Evolutionary conservation across 2,329 filamentous ascomycete species (phyloP), one percentile per base, ranked within the genome.

Genomic region (Monilinia vaccinii-corymbosi): DNA sequence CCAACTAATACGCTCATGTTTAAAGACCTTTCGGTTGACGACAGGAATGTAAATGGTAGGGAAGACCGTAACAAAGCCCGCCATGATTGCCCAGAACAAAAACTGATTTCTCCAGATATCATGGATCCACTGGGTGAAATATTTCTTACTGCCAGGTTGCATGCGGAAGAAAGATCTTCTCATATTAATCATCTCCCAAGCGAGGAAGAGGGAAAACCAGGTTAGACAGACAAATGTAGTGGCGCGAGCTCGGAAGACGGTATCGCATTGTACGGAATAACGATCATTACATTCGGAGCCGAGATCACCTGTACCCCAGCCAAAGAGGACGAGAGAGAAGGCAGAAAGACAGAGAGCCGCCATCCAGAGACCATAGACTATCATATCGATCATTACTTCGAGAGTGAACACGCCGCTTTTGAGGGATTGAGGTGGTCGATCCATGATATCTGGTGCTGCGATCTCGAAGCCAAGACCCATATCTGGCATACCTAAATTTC

Each of bases 401-500:
- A 80, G 80, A 16, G 88, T 91, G 73, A 94, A 94, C 52, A 93
- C 85, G 64, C 88, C 88, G 62, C 76, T 74, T 73, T 82, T 81
- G 60, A 69, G 67, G 73, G 86, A 81, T 64, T 93, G 89, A 0
- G 91, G 91, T 9, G 89, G 89, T 56, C 90, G 86, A 21, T 60
- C 77, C 82, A 96, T 90, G 63, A 96, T 86, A 70, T 93, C 88
- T 2, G 82, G 80, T 0, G 86, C 83, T 0, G 89, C 89, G 48
- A 80, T 76, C 73, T 96, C 91, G 66, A 91, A 87, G 23, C 91
- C 90, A 1, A 96, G 82, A 47, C 91, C 91, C 76, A 96, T 94
- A 61, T 92, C 91, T 1, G 91, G 91, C 72, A 94, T 84, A 61
- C 70, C 69, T 60, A 42, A 34, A 16, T 31, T 32, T 11, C 3